Conservation (phyloP, 2,329 filamentous ascomycete genomes). For the Aspergillus transmontanensis region DNA sequence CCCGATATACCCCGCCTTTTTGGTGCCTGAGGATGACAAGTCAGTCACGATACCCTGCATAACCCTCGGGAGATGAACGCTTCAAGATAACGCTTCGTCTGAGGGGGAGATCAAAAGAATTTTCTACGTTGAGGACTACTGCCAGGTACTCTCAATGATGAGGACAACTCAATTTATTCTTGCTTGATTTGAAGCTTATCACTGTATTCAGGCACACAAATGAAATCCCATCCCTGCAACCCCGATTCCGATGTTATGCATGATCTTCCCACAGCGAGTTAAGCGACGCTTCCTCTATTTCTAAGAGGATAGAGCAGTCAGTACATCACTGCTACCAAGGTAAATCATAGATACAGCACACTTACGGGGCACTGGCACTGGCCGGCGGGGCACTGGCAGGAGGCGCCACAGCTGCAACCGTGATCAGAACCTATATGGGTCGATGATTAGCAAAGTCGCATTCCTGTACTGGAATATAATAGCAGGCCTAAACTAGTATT, state of each 20-base stretch:
- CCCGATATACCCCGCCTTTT: background rate
- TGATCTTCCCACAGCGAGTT: background rate
- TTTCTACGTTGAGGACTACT: background rate
- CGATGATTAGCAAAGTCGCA: conserved; percentile 2
- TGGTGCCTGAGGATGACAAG: background rate
- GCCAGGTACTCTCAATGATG: background rate
- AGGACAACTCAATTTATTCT: background rate
- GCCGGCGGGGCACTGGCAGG: conserved; percentile 46
- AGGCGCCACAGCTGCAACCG: conserved; percentile 44
- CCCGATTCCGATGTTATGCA: background rate
- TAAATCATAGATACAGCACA: conserved; percentile 5
- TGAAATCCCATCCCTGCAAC: background rate
- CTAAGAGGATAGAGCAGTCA: background rate
- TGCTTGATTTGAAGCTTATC: background rate
- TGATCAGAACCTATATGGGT: conserved; percentile 32
- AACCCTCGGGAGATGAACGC: background rate
- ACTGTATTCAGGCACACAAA: background rate
- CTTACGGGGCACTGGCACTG: conserved; percentile 44
- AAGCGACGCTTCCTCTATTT: background rate
- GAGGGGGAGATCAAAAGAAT: background rate
- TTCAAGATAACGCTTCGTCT: background rate
- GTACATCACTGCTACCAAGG: background rate
- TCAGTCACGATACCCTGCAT: background rate
- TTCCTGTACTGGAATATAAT: background rate
- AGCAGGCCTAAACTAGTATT: background rate